Percentiles rank a stretch among this genome's conserved stretches.
Conservation (phyloP, 2,329 filamentous ascomycete genomes). For the Colletotrichum noveboracense region DNA sequence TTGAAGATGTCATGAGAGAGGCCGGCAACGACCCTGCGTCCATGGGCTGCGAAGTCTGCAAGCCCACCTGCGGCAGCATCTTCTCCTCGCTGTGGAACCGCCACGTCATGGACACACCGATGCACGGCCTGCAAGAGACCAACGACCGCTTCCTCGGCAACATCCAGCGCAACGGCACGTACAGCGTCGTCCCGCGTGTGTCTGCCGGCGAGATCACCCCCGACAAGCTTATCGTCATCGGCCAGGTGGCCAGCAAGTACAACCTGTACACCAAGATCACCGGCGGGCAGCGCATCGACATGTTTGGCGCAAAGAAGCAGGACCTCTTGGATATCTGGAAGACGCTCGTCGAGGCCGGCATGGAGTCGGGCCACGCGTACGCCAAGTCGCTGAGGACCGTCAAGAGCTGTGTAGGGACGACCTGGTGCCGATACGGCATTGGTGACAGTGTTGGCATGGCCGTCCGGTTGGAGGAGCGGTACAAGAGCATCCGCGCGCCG, state of each 20-base stretch:
- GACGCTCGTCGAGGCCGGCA: constrained; percentile 78
- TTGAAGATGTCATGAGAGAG: constrained; percentile 78
- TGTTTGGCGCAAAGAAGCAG: constrained; percentile 91
- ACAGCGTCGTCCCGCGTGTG: constrained; percentile 84
- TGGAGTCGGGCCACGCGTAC: constrained; percentile 92
- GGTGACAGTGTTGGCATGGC: constrained; percentile 93
- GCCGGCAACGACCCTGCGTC: constrained; percentile 74
- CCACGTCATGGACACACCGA: constrained; percentile 75
- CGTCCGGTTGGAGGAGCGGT: constrained; percentile 84
- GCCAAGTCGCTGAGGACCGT: constrained; percentile 88
- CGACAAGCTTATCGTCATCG: constrained; percentile 83
- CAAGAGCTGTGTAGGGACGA: constrained; percentile 90
- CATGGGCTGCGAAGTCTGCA: constrained; percentile 87
- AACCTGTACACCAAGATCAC: constrained; percentile 91
- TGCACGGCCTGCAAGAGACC: constrained; percentile 83
- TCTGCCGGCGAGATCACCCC: constrained; percentile 87
- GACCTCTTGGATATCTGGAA: constrained; percentile 85
- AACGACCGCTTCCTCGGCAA: constrained; percentile 90
- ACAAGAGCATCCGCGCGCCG: constrained; percentile 87
- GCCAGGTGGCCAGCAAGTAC: constrained; percentile 84
- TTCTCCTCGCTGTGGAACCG: constrained; percentile 83
- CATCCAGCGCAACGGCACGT: constrained; percentile 90
- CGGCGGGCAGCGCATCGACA: constrained; percentile 87
- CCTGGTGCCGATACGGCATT: constrained; percentile 89
- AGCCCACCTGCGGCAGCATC: constrained; percentile 82